Conservation (phyloP, 768 basidiomycete species). For the Paxillus ammoniavirescens region DNA sequence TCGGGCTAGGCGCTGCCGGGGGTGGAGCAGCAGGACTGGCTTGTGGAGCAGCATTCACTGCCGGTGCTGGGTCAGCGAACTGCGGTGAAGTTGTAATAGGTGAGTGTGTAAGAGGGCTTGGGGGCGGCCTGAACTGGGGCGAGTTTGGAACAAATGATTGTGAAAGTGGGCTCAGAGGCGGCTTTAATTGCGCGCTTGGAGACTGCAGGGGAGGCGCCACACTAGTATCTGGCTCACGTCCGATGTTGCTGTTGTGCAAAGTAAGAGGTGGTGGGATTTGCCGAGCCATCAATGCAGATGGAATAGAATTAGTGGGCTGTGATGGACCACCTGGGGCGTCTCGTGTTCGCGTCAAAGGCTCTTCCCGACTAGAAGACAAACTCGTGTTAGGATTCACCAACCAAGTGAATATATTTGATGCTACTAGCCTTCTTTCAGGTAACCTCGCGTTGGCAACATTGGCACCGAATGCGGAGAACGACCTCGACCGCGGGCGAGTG, state of each 20-base stretch:
- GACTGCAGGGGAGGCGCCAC: conserved; percentile 29
- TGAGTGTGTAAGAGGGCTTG: conserved; percentile 37
- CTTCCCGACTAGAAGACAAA: conserved; percentile 19
- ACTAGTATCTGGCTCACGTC: neutral
- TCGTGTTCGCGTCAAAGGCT: conserved; percentile 13
- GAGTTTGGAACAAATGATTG: conserved; percentile 19
- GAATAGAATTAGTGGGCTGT: conserved; percentile 11
- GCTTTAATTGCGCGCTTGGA: conserved; percentile 18
- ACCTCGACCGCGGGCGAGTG: conserved; percentile 59
- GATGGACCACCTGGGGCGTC: neutral
- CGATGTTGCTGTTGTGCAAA: conserved; percentile 6
- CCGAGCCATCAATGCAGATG: conserved; percentile 21
- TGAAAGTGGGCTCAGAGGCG: conserved; percentile 39
- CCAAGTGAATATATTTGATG: neutral
- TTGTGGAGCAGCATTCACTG: conserved; percentile 1
- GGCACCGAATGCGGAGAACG: conserved; percentile 71
- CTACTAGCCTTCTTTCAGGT: conserved; percentile 19
- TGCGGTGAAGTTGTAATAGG: conserved; percentile 8
- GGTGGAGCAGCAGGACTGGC: conserved; percentile 14
- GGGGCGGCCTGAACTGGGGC: neutral
- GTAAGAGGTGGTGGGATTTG: conserved; percentile 18
- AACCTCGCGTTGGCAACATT: conserved; percentile 3
- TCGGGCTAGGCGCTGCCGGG: conserved; percentile 6
- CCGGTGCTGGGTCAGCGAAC: neutral
- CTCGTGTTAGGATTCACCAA: conserved; percentile 5